phyloP scores from a whole-genome alignment of 371 early-diverging fungal genomes.

The Phascolomyces articulosus region DNA sequence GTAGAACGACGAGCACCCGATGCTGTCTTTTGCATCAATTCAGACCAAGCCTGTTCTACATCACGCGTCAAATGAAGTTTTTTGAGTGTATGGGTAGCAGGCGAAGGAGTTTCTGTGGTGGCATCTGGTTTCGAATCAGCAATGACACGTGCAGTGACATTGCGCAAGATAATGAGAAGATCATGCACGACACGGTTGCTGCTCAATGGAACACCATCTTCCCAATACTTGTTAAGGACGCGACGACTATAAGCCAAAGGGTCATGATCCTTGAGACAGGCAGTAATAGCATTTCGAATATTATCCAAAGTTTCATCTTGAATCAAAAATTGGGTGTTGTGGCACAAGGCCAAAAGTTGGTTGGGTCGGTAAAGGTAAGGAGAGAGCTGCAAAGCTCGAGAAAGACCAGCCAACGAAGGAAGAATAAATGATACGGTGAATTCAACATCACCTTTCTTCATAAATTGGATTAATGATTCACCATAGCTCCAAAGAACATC shows the following conservation, averaged over 20 bases:
- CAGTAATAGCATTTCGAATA: constrained; percentile 57
- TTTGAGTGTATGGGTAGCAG: constrained; percentile 19
- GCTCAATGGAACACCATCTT: constrained; percentile 50
- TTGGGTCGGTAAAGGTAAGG: constrained; percentile 52
- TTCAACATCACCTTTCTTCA: constrained; percentile 29
- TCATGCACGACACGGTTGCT: constrained; percentile 57
- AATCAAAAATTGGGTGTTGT: constrained; percentile 57
- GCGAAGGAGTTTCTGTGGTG: background rate
- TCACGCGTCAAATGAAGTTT: constrained; percentile 29
- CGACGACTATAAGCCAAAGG: constrained; percentile 49
- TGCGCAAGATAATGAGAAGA: constrained; percentile 56
- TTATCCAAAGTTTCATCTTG: constrained; percentile 54
- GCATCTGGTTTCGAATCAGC: constrained; percentile 22
- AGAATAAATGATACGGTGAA: constrained; percentile 64
- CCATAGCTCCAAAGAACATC: constrained; percentile 32
- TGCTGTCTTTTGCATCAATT: constrained; percentile 35
- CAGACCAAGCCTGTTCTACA: constrained; percentile 50
- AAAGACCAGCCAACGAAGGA: constrained; percentile 68
- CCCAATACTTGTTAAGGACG: constrained; percentile 51
- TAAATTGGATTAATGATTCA: constrained; percentile 18
- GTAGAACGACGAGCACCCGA: constrained; percentile 8
- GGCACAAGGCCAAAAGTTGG: constrained; percentile 50
- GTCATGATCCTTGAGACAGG: constrained; percentile 43
- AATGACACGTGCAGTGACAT: constrained; percentile 52
- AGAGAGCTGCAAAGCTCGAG: constrained; percentile 65